Evolutionary conservation across 2,329 filamentous ascomycete species (phyloP).

Genomic region (Pseudocercospora fuligena): DNA sequence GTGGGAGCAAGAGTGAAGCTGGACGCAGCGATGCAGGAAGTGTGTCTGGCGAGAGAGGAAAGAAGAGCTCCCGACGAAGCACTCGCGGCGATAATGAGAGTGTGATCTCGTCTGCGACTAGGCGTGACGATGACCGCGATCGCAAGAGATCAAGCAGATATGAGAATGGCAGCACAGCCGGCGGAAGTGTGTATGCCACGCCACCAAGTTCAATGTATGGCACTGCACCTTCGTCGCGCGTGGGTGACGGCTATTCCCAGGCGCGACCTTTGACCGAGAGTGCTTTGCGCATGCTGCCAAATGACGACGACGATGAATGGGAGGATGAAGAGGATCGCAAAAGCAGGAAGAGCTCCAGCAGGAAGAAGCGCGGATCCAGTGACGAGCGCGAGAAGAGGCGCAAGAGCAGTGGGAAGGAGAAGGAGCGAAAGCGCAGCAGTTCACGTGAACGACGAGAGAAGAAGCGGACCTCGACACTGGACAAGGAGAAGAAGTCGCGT

Average conservation of each 20-base stretch:
- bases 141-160: slow-evolving; percentile 13
- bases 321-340: slow-evolving; percentile 40
- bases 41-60: slow-evolving; percentile 27
- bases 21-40: slow-evolving; percentile 18
- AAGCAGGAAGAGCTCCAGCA: slow-evolving; percentile 37
- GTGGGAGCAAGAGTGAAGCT: slow-evolving; percentile 23
- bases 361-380: slow-evolving; percentile 31
- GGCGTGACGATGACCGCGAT: slow-evolving; percentile 22
- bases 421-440: slow-evolving; percentile 33
- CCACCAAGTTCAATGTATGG: slow-evolving; percentile 35
- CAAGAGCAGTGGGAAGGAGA: slow-evolving; percentile 41
- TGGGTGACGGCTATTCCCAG: slow-evolving; percentile 25
- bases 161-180: slow-evolving; percentile 6
- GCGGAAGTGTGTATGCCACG: slow-evolving; percentile 17
- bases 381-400: slow-evolving; percentile 31
- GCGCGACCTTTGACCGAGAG: slow-evolving; percentile 40
- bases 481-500: slow-evolving; percentile 28
- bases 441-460: slow-evolving; percentile 30
- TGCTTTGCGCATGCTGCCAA: slow-evolving; percentile 39
- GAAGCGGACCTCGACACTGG: slow-evolving; percentile 20
- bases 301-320: slow-evolving; percentile 39
- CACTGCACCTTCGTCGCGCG: slow-evolving; percentile 41
- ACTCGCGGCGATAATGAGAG: slow-evolving; percentile 28
- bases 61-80: slow-evolving; percentile 34
- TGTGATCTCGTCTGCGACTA: neutral